Conservation (phyloP, 441 rosid species). For the Isatis lusitanica region DNA sequence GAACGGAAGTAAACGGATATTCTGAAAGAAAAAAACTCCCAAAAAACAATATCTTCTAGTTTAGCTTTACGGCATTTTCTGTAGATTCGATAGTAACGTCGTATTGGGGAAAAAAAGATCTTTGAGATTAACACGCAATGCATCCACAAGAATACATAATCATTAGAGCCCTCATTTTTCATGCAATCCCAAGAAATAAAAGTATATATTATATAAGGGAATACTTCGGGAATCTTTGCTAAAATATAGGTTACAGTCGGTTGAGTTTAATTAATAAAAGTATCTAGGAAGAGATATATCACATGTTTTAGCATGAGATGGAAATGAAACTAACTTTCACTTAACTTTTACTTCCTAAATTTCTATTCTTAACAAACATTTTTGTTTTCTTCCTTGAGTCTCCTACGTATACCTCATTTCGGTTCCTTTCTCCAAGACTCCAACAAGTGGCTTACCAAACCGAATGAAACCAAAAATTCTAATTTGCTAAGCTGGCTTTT, state of each 20-base stretch:
- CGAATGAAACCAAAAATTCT: conserved; percentile 6
- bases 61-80: neutral
- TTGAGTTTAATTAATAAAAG: neutral
- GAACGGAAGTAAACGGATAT: neutral
- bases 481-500: conserved; percentile 6
- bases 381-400: neutral
- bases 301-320: conserved; percentile 20
- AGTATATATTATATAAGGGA: too few species aligned
- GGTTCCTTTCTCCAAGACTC: neutral
- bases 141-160: conserved; percentile 15
- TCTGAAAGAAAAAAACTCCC: neutral
- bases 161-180: conserved; percentile 1
- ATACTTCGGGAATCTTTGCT: neutral
- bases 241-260: neutral
- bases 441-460: neutral
- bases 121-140: conserved; percentile 15
- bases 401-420: conserved; percentile 17
- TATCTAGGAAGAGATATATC: neutral
- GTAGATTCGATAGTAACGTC: neutral
- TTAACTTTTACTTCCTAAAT: neutral
- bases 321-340: conserved; percentile 13
- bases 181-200: conserved; percentile 1
- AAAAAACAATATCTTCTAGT: neutral
- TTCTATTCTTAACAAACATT: conserved; percentile 11
- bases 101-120: neutral